Conservation (phyloP, 768 basidiomycete genomes). For the Inosperma sp. region DNA sequence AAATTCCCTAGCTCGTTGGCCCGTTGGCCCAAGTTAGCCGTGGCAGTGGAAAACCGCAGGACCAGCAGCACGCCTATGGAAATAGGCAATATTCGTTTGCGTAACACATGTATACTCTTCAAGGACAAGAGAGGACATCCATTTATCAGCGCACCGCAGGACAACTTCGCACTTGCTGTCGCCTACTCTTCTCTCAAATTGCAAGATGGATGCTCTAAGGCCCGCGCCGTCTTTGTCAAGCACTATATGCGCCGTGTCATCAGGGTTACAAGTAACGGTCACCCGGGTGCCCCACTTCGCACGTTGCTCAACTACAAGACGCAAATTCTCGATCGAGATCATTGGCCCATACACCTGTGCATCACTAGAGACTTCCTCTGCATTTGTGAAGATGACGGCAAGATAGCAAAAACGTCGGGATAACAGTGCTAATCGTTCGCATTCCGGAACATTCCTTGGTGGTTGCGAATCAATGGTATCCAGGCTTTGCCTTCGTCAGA, state of each 20-base stretch:
- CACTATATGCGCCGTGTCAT: not conserved
- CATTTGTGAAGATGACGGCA: not conserved
- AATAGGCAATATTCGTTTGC: too few species aligned
- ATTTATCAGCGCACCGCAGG: too few species aligned
- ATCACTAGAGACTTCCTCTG: not conserved
- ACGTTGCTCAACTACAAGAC: not conserved
- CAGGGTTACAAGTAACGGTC: not conserved
- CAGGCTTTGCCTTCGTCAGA: not conserved
- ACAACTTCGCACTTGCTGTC: too few species aligned
- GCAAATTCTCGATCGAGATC: not conserved
- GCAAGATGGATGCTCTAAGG: too few species aligned
- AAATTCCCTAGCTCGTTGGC: too few species aligned
- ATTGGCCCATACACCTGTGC: not conserved
- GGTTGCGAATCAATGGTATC: conserved; percentile 1
- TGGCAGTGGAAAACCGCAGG: too few species aligned
- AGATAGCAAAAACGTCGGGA: conserved; percentile 3
- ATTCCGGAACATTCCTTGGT: conserved; percentile 3
- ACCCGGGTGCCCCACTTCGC: not conserved
- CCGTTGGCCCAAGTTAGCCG: too few species aligned
- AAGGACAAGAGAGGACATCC: too few species aligned
- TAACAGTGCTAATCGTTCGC: not conserved
- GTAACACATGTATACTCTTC: too few species aligned
- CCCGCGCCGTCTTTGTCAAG: conserved; percentile 3
- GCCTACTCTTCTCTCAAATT: too few species aligned
- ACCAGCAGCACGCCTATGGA: too few species aligned